phyloP scores from a whole-genome alignment of 2,329 filamentous ascomycete genomes.

The Alternaria novae-zelandiae region DNA sequence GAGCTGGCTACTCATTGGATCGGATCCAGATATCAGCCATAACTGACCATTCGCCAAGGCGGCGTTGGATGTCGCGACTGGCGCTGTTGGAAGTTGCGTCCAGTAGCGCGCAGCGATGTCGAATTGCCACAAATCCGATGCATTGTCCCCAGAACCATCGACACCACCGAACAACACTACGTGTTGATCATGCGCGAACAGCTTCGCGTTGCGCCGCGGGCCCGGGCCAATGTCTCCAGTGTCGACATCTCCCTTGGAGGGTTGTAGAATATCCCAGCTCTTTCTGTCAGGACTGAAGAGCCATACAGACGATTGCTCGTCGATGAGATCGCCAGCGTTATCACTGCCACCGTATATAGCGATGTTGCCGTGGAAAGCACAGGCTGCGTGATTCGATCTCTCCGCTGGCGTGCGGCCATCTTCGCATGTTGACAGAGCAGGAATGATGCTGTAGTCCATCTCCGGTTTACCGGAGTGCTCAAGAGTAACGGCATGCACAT shows the following conservation, averaged over 20 bases:
- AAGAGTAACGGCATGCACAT: constrained; percentile 51
- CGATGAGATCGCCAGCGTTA: constrained; percentile 38
- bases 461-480: constrained; percentile 40
- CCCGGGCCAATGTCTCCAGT: constrained; percentile 22
- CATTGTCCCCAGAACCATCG: constrained; percentile 26
- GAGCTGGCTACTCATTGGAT: constrained; percentile 39
- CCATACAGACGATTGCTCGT: constrained; percentile 50
- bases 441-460: constrained; percentile 51
- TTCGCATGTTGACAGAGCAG: constrained; percentile 45
- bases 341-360: constrained; percentile 51
- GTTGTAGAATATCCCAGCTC: constrained; percentile 32
- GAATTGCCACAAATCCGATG: constrained; percentile 39
- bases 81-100: constrained; percentile 34
- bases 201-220: constrained; percentile 24
- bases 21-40: constrained; percentile 49
- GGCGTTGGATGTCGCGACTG: constrained; percentile 42
- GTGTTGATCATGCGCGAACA: constrained; percentile 28
- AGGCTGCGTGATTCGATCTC: constrained; percentile 50
- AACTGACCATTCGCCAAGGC: constrained; percentile 47
- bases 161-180: constrained; percentile 39
- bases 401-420: constrained; percentile 41
- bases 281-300: constrained; percentile 45
- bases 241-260: constrained; percentile 19
- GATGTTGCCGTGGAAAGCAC: constrained; percentile 48
- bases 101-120: constrained; percentile 28